Conservation (phyloP, 768 basidiomycete genomes). For the Hysterangium stoloniferum region DNA sequence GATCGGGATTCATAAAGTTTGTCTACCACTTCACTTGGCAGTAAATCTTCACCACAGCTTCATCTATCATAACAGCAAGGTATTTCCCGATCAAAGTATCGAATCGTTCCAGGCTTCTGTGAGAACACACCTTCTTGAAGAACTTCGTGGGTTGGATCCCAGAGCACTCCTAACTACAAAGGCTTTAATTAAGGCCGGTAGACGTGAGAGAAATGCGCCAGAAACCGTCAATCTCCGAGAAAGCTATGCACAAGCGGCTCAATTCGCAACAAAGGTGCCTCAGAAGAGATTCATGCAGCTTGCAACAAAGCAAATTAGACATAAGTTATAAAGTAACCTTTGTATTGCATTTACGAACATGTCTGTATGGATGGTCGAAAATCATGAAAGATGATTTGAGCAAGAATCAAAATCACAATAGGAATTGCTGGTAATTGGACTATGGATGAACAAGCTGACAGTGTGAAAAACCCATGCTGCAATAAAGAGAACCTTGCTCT, state of each 20-base stretch:
- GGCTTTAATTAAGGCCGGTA: conserved; percentile 43
- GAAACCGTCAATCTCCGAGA: conserved; percentile 62
- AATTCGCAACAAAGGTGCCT: conserved; percentile 56
- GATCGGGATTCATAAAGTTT: conserved; percentile 61
- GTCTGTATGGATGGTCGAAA: no score
- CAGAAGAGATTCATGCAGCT: conserved; percentile 44
- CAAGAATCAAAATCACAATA: no score
- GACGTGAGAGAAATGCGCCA: conserved; percentile 55
- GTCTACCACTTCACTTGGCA: conserved; percentile 11
- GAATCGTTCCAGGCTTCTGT: conserved; percentile 49
- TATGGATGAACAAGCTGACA: no score
- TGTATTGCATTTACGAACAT: no score
- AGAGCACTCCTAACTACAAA: conserved; percentile 46
- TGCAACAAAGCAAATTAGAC: conserved; percentile 55
- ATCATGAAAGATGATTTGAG: no score
- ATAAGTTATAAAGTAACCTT: conserved; percentile 39
- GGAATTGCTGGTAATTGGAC: no score
- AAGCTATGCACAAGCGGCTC: conserved; percentile 62
- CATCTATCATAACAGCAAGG: conserved; percentile 44
- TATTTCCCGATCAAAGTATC: conserved; percentile 46
- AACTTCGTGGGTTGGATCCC: conserved; percentile 51
- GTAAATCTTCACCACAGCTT: conserved; percentile 5
- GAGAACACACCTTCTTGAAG: conserved; percentile 39
- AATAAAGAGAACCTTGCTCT: no score
- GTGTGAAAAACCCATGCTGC: no score